Base-by-base conservation (phyloP, 768 basidiomycete species). In the Macrolepiota albuminosa region DNA sequence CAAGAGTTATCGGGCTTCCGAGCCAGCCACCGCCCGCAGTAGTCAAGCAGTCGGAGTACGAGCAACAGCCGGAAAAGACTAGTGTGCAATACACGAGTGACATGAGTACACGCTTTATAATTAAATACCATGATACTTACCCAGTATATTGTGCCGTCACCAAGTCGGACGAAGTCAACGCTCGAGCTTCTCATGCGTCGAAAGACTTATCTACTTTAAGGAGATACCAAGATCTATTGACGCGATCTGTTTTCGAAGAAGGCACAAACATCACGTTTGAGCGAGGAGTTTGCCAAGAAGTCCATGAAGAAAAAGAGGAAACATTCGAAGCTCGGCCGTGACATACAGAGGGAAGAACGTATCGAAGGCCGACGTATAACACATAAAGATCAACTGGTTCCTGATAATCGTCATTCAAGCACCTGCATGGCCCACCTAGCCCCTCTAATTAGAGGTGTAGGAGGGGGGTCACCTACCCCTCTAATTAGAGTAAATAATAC, bases 51-150 rank as follows among this genome's bases (percentile, higher is more conserved):
- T 51, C 16, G 54, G 54, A 43, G 46, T 24, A 42, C 24, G 53
- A 42, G 61, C 47, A 37, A 54, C 57, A 24, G 50, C 54, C 18
- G 62, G 55, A 43, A 60, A 43, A 59, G 62, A 54, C 1, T 54
- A 54, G 40, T 33, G 18, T 43, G 29, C n/a, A 50, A 18, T 50
- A 42, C 16, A 16, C 26, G 26, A 14, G 29, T 31, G 29, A 48
- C 3, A 48, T 6, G 16, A 29, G 29, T 14, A 29, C 47, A 9
- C 6, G 47, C 14, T 11, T 29, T 31, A 14, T 29, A 29, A 48
- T 48, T 31, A 31, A 29, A 47, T 47, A 47, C 6, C 42, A 43
- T 3, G 10, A 10, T 21, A 43, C 16, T 14, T 8, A 47, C 5
- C 24, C 24, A 26, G 11, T 29, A 5, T 46, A 26, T 24, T 24